A percentile compares a stretch with the other conserved stretches of the same genome.
These are phyloP conservation scores for Suillus subalutaceus DNA, from an alignment of 768 basidiomycete genomes.

Conservation along the genomic window DNA sequence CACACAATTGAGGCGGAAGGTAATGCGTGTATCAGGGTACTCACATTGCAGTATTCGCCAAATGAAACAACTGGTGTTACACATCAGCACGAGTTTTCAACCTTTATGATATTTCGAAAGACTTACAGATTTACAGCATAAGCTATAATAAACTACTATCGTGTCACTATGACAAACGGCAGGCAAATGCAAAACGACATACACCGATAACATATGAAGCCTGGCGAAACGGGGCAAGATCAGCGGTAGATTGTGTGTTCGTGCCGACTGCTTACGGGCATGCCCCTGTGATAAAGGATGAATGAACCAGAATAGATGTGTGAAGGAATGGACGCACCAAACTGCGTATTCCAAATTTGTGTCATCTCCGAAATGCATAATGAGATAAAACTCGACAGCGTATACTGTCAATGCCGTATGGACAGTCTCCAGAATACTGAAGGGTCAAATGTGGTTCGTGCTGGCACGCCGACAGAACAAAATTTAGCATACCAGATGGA, in stretches of 20 bases:
- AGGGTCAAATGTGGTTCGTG: not conserved
- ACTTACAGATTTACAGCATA: conserved; percentile 12
- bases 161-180: not conserved
- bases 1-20: not conserved
- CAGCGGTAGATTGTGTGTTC: not conserved
- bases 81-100: not conserved
- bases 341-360: conserved; percentile 8
- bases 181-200: conserved; percentile 1
- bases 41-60: conserved; percentile 25
- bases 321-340: conserved; percentile 14
- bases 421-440: conserved; percentile 18
- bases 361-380: conserved; percentile 16
- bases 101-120: not conserved
- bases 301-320: not conserved
- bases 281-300: conserved; percentile 10
- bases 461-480: no score
- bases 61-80: conserved; percentile 17
- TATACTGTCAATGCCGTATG: conserved; percentile 21
- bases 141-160: conserved; percentile 8
- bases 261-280: conserved; percentile 9
- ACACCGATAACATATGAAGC: conserved; percentile 16
- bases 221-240: conserved; percentile 6
- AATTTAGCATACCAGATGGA: conserved; percentile 16
- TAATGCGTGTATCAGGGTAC: not conserved
- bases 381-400: conserved; percentile 19